These are phyloP conservation scores for Hippophae tibetana DNA, from an alignment of 306 rosid species.

Conservation along the genomic window DNA sequence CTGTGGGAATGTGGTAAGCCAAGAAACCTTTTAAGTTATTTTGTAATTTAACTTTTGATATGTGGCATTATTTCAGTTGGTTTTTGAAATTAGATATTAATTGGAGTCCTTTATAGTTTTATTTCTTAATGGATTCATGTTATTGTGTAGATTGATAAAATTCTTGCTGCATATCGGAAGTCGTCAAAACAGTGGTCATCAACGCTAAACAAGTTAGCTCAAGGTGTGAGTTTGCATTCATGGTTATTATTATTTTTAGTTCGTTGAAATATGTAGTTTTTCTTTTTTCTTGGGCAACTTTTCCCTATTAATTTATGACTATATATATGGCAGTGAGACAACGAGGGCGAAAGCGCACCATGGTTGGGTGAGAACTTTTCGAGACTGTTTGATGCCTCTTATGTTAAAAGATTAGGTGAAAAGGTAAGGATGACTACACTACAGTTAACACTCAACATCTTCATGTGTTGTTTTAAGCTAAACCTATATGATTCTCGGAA, in stretches of 20 bases:
- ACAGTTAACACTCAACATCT: too few species aligned
- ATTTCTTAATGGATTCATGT: slow-evolving; percentile 3
- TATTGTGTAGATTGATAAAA: slow-evolving; percentile 33
- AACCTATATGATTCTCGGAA: too few species aligned
- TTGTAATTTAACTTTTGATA: too few species aligned
- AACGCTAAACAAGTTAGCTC: slow-evolving; percentile 46
- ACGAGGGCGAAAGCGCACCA: slow-evolving; percentile 86
- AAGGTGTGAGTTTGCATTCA: slow-evolving; percentile 24
- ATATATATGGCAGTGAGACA: slow-evolving; percentile 48
- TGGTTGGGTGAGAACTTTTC: slow-evolving; percentile 64
- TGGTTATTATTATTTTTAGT: slow-evolving; percentile 1
- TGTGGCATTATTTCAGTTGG: too few species aligned
- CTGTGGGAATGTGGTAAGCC: slow-evolving; percentile 76
- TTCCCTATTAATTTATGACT: background rate
- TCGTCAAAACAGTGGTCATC: slow-evolving; percentile 92
- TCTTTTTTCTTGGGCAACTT: background rate
- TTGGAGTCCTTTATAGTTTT: background rate
- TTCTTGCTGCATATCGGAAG: slow-evolving; percentile 60
- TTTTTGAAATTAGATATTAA: background rate
- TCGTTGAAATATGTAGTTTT: background rate
- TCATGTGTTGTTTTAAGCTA: too few species aligned
- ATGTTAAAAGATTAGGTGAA: too few species aligned
- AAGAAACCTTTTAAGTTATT: too few species aligned
- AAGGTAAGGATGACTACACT: too few species aligned
- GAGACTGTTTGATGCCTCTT: background rate